A percentile compares a stretch with the other conserved stretches of the same genome.
These are phyloP conservation scores for Colletotrichum sp. DNA, from an alignment of 2,329 filamentous ascomycete genomes.

Conservation along the genomic window DNA sequence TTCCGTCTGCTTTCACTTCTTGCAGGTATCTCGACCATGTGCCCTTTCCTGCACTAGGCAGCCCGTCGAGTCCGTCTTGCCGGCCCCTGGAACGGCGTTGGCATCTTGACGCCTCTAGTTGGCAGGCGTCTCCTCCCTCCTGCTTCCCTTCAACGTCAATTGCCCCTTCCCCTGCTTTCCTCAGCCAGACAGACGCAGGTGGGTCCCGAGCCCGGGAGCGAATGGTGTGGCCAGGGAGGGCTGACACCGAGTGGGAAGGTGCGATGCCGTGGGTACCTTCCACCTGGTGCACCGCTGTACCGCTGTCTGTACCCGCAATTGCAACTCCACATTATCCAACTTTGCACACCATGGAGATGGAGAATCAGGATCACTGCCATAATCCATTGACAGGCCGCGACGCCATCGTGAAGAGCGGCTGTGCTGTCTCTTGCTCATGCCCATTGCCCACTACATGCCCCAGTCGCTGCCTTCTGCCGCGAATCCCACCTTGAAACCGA, in stretches of 20 bases:
- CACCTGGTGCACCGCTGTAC: not conserved
- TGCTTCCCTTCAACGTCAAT: not conserved
- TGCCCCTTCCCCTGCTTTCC: not conserved
- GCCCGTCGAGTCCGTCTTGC: not conserved
- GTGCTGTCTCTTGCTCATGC: not conserved
- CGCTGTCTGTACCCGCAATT: not conserved
- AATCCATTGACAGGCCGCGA: not conserved
- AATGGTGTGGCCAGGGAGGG: not conserved
- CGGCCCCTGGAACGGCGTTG: not conserved
- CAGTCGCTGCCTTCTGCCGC: not conserved
- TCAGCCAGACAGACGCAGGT: not conserved
- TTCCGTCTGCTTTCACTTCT: too few relatives aligned
- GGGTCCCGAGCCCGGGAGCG: not conserved
- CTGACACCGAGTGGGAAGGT: not conserved
- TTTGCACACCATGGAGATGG: not conserved
- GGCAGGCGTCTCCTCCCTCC: not conserved
- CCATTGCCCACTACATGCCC: not conserved
- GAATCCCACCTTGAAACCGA: not conserved
- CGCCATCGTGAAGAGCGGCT: not conserved
- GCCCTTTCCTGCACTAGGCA: not conserved
- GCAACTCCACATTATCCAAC: constrained; percentile 9
- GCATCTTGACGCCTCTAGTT: not conserved
- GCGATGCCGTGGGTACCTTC: not conserved
- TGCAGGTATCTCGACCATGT: not conserved
- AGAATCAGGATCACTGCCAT: not conserved